These are phyloP conservation scores for Pichia sp. DNA, from an alignment of 1,139 yeast genomes.

Conservation along the genomic window DNA sequence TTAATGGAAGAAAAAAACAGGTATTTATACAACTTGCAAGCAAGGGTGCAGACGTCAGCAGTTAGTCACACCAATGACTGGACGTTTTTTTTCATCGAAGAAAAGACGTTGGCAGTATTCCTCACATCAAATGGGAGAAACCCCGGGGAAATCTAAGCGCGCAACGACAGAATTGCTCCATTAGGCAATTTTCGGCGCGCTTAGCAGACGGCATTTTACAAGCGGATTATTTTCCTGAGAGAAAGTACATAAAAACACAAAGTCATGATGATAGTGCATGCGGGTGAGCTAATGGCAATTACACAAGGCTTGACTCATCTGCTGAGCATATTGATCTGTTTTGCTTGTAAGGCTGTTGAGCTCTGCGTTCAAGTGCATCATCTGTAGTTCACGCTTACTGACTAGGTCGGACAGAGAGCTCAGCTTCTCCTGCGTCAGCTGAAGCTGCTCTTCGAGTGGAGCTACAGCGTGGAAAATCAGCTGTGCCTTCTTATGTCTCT, in stretches of 20 bases:
- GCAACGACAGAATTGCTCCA: conserved; percentile 8
- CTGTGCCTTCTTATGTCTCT: not conserved
- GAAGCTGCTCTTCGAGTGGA: not conserved
- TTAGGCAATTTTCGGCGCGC: conserved; percentile 13
- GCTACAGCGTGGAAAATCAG: not conserved
- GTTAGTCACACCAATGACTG: not conserved
- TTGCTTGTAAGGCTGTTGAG: not conserved
- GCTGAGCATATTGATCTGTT: not conserved
- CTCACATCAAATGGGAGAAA: not conserved
- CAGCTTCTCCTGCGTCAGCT: not conserved
- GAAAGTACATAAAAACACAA: too few relatives aligned
- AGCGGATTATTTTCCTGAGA: too few relatives aligned
- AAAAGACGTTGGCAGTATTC: not conserved
- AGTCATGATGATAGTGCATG: not conserved
- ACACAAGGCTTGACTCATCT: not conserved
- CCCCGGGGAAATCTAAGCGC: conserved; percentile 9
- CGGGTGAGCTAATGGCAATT: not conserved
- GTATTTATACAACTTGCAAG: not conserved
- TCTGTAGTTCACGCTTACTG: conserved; percentile 1
- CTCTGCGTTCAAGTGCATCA: not conserved
- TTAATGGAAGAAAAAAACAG: not conserved
- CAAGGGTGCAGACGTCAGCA: not conserved
- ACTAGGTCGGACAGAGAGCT: not conserved
- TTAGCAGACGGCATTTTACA: not conserved
- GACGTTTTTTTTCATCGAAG: not conserved